Evolutionary conservation across 352 stramenopile genomes (phyloP).

Genomic region (Phytophthora pisi): DNA sequence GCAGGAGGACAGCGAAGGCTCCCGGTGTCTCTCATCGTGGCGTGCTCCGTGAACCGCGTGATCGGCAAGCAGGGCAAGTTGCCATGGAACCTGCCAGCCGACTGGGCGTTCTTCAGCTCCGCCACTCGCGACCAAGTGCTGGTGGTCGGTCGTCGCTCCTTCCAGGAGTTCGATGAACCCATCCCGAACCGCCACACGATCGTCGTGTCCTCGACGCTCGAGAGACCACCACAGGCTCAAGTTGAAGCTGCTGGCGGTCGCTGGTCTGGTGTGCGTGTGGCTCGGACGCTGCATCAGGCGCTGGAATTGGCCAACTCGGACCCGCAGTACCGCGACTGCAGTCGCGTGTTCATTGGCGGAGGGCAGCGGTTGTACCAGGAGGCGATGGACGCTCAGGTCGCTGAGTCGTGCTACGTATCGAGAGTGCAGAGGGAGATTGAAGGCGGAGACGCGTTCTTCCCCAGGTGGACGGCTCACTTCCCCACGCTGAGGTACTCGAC

Average conservation of each 20-base stretch:
- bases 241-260: constrained; percentile 2
- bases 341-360: constrained; percentile 65
- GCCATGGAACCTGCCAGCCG: constrained; percentile 64
- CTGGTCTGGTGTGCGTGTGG: constrained; percentile 38
- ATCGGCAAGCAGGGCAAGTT: constrained; percentile 61
- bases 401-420: constrained; percentile 67
- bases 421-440: constrained; percentile 54
- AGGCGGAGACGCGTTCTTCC: constrained; percentile 65
- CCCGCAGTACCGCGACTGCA: constrained; percentile 42
- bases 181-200: constrained; percentile 66
- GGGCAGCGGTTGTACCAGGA: constrained; percentile 67
- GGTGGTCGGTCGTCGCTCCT: constrained; percentile 66
- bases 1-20: constrained; percentile 14
- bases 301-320: constrained; percentile 40
- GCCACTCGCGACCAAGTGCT: constrained; percentile 59
- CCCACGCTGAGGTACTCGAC: constrained; percentile 43
- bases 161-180: constrained; percentile 53
- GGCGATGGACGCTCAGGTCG: constrained; percentile 46
- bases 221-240: constrained; percentile 8
- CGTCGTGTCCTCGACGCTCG: constrained; percentile 41
- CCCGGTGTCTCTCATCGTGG: constrained; percentile 68
- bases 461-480: constrained; percentile 52
- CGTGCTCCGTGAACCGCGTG: constrained; percentile 70
- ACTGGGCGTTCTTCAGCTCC: constrained; percentile 79
- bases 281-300: constrained; percentile 48